phyloP scores from a whole-genome alignment of 192 early-diverging fungal genomes.

The Mortierella alpina region DNA sequence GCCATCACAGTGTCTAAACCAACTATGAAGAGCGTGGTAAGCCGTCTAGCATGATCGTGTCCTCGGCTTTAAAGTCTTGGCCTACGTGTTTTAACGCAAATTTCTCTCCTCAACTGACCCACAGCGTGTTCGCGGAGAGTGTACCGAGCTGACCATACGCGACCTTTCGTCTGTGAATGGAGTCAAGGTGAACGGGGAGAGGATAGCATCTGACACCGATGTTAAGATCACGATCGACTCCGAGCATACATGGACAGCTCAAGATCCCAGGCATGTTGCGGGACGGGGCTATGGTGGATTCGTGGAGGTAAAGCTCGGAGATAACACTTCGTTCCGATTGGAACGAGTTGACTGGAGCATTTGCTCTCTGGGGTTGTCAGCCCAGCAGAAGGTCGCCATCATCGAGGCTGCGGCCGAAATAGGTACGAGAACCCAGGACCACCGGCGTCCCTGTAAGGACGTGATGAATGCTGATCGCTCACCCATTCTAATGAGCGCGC shows the following conservation, averaged over 20 bases:
- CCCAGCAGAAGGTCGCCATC: slow-evolving; percentile 20
- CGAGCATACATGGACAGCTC: not conserved
- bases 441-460: not conserved
- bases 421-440: slow-evolving; percentile 11
- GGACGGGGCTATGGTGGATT: slow-evolving; percentile 48
- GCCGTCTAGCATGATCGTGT: not conserved
- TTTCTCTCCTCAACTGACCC: not conserved
- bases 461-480: no score
- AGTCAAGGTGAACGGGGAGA: slow-evolving; percentile 13
- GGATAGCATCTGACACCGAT: slow-evolving; percentile 24
- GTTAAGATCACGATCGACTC: slow-evolving; percentile 18
- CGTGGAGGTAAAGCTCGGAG: slow-evolving; percentile 22
- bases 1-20: slow-evolving; percentile 23
- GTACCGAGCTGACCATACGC: slow-evolving; percentile 31
- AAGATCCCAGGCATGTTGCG: slow-evolving; percentile 24
- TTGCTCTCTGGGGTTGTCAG: slow-evolving; percentile 23
- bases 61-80: not conserved
- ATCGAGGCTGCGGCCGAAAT: slow-evolving; percentile 32
- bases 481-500: no score
- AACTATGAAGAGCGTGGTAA: slow-evolving; percentile 35
- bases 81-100: not conserved
- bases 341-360: slow-evolving; percentile 39
- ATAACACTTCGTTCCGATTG: slow-evolving; percentile 36
- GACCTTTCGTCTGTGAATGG: slow-evolving; percentile 35
- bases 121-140: slow-evolving; percentile 19